Evolutionary conservation across 495 filamentous ascomycete species (phyloP), one percentile per base, ranked within the genome.

Genomic region (Aspergillus leporis): DNA sequence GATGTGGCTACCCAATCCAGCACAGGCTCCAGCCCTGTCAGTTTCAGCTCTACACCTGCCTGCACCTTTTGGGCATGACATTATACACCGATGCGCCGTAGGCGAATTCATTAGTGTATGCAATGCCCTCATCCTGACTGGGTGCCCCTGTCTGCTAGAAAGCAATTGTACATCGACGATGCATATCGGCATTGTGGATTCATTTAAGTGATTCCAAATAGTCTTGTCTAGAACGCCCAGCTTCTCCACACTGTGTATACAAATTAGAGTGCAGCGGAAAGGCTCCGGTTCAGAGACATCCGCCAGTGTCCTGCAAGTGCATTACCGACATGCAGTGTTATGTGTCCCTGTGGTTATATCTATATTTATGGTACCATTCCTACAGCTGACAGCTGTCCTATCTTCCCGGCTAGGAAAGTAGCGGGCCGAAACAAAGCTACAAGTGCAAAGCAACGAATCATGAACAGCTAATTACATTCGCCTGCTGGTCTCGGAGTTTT

Each of bases 121-220:
- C 34, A 45, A 47, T 34, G 3, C 21, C 19, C 38, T 14, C 38
- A 14, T 30, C 51, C 21, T 51, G 49, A 55, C 55, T 57, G 55
- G 45, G 19, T 19, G n/a, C 18, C 46, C 3, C 21, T 25, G 19
- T 25, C 32, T 51, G 30, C 47, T 41, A 38, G 22, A 45, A 23
- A 48, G 36, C 43, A 41, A 22, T 47, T n/a, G 1, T 47, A 12
- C 30, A n/a, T n/a, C n/a, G n/a, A n/a, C 18, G 43, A 52, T 52
- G 56, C 31, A 58, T 19, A 38, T 43, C 46, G 23, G 36, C 16
- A 30, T 51, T 38, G 49, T 38, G 50, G 50, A 51, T 58, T 43
- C 9, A 30, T 19, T 32, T 47, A 58, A 58, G 48, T 58, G 47
- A 48, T 43, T n/a, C 56, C 56, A 51, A 46, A 45, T 48, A 13